Evolutionary conservation across 2,329 filamentous ascomycete species (phyloP).

Genomic region (Cryphonectria nitschkei): DNA sequence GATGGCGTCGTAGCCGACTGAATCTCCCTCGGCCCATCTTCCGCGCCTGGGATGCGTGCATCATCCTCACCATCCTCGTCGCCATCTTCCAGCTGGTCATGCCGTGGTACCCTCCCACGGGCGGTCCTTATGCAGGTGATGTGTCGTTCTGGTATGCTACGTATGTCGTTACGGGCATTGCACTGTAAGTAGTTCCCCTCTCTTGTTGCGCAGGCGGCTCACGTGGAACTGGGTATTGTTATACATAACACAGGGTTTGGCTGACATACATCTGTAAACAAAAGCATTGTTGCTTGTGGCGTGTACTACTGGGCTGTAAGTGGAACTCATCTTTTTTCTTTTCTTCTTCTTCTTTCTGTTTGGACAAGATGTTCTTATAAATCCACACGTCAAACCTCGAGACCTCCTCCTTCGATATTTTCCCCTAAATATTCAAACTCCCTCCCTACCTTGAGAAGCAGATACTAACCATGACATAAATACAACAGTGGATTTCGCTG

Average conservation of each 20-base stretch:
- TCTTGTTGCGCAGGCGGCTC: too few species aligned
- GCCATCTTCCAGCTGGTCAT: constrained; percentile 68
- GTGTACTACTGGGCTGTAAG: constrained; percentile 51
- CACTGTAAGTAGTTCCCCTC: constrained; percentile 51
- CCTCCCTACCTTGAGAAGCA: too few species aligned
- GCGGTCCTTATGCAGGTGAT: constrained; percentile 62
- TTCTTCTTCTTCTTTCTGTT: too few species aligned
- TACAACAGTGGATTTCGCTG: constrained; percentile 22
- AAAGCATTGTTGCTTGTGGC: constrained; percentile 44
- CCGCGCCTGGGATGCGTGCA: constrained; percentile 57
- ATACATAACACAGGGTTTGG: too few species aligned
- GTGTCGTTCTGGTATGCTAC: constrained; percentile 77
- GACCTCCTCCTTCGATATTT: too few species aligned
- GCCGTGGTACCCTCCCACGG: constrained; percentile 71
- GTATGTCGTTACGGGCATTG: constrained; percentile 67
- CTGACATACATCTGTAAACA: neutral
- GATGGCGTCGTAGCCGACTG: constrained; percentile 55
- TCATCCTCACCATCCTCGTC: constrained; percentile 63
- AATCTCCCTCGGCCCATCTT: constrained; percentile 56
- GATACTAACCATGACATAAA: neutral
- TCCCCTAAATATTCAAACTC: too few species aligned
- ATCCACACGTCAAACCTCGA: too few species aligned
- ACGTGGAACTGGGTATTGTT: too few species aligned
- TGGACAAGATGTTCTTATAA: neutral
- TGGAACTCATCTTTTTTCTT: neutral